Evolutionary conservation across 305 asterid species (phyloP).

Genomic region (Fraxinus platypoda): DNA sequence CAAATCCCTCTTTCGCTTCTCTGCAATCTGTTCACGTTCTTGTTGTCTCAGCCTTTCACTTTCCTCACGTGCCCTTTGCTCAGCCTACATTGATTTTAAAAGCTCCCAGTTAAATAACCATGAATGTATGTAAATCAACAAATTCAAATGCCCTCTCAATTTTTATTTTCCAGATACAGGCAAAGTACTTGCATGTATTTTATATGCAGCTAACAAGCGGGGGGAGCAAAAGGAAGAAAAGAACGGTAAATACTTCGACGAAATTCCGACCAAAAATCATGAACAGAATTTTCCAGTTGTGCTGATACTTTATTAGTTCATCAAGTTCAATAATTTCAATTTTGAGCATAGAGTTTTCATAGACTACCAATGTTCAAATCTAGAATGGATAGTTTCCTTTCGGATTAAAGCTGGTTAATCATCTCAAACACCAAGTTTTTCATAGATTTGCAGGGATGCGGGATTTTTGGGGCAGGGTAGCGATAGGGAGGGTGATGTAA

Average conservation of each 20-base stretch:
- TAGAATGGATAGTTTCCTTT: background rate
- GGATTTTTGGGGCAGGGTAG: background rate
- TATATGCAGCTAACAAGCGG: background rate
- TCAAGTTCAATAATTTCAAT: background rate
- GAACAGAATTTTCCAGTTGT: background rate
- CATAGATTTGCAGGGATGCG: background rate
- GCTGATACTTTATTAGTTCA: background rate
- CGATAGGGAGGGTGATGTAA: background rate
- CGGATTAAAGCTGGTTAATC: background rate
- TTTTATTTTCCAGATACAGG: constrained; percentile 2
- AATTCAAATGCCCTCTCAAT: background rate
- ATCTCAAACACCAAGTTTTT: background rate
- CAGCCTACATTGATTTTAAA: constrained; percentile 57
- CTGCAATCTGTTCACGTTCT: constrained; percentile 86
- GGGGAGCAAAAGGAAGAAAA: background rate
- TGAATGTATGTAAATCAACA: background rate
- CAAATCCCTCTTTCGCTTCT: constrained; percentile 88
- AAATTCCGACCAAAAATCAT: background rate
- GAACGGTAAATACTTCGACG: background rate
- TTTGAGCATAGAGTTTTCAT: background rate
- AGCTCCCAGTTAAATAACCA: constrained; percentile 12
- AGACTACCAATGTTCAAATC: background rate
- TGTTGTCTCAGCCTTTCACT: constrained; percentile 90
- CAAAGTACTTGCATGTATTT: too few relatives aligned
- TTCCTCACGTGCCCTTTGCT: constrained; percentile 90